Conservation (phyloP, 2,329 filamentous ascomycete species). For the Talaromyces sp. region DNA sequence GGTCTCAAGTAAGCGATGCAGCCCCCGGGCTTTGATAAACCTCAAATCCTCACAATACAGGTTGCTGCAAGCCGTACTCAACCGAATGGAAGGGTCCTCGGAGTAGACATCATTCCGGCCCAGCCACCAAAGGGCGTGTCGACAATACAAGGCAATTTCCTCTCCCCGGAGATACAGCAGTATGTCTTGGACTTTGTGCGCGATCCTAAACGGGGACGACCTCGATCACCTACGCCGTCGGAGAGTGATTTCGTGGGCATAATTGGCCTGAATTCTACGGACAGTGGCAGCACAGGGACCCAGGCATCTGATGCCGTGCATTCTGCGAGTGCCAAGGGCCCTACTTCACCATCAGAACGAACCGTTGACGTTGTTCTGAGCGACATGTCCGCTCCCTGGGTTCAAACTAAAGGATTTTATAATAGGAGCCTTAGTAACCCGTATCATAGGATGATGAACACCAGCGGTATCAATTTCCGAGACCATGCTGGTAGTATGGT, state of each 20-base stretch:
- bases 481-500: slow-evolving; percentile 97
- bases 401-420: slow-evolving; percentile 70
- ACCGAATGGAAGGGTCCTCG: slow-evolving; percentile 74
- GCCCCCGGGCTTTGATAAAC: neutral
- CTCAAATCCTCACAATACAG: slow-evolving; percentile 38
- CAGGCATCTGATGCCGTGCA: slow-evolving; percentile 1
- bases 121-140: slow-evolving; percentile 88
- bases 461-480: slow-evolving; percentile 76
- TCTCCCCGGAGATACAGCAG: slow-evolving; percentile 66
- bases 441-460: slow-evolving; percentile 99
- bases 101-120: slow-evolving; percentile 90
- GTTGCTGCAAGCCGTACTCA: slow-evolving; percentile 75
- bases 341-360: slow-evolving; percentile 35
- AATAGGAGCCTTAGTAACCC: slow-evolving; percentile 92
- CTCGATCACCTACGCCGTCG: slow-evolving; percentile 17
- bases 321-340: neutral
- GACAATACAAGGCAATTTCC: slow-evolving; percentile 90
- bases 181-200: slow-evolving; percentile 73
- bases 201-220: slow-evolving; percentile 56
- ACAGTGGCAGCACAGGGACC: slow-evolving; percentile 22
- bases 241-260: neutral
- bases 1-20: slow-evolving; percentile 47
- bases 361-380: slow-evolving; percentile 89
- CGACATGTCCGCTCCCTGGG: slow-evolving; percentile 99
- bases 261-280: neutral